Conservation (phyloP, 2,329 filamentous ascomycete species). For the Apiospora koreana region DNA sequence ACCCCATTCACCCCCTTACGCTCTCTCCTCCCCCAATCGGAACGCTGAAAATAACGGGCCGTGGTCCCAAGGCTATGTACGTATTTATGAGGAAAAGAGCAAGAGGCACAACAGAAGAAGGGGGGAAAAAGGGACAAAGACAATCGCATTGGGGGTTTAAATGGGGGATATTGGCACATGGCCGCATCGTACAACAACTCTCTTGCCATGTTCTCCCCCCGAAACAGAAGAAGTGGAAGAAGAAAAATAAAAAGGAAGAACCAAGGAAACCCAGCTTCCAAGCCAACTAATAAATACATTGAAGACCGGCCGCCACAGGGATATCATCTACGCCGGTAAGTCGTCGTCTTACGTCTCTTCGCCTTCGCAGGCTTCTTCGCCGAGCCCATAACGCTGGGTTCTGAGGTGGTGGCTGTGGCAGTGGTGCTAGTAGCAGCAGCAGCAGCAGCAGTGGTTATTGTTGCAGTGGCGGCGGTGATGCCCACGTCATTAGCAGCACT, state of each 20-base stretch:
- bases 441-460: neutral
- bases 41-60: neutral
- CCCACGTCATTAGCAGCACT: neutral
- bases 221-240: neutral
- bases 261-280: constrained; percentile 7
- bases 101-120: neutral
- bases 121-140: neutral
- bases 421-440: constrained; percentile 16
- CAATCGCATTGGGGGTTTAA: neutral
- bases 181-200: neutral
- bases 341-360: constrained; percentile 16
- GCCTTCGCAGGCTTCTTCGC: constrained; percentile 16
- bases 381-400: neutral
- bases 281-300: constrained; percentile 6
- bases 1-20: neutral
- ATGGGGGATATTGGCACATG: neutral
- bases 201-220: neutral
- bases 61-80: neutral
- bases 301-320: neutral
- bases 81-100: neutral
- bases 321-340: constrained; percentile 14
- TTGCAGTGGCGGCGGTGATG: neutral
- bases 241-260: neutral
- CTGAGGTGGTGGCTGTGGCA: constrained; percentile 5
- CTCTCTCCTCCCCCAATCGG: neutral